A percentile compares a stretch with the other conserved stretches of the same genome.
Conservation (phyloP, 1,284 basidiomycete species). For the Sparassis latifolia region DNA sequence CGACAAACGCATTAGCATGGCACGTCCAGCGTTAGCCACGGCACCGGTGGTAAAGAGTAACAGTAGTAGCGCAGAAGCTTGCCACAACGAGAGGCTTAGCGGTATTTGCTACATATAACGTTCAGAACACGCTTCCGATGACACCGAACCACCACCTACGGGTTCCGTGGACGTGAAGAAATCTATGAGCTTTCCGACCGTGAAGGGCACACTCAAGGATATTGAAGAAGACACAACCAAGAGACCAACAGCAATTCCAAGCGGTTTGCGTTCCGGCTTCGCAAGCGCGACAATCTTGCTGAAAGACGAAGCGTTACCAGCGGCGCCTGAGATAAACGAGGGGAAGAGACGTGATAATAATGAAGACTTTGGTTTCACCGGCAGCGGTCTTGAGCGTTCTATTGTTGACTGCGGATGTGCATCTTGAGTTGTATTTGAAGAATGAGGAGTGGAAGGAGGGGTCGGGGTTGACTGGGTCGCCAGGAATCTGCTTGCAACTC, state of each 20-base stretch:
- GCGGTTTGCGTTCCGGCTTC: constrained; percentile 69
- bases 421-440: not conserved
- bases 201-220: constrained; percentile 87
- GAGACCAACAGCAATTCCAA: constrained; percentile 64
- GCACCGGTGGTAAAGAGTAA: constrained; percentile 86
- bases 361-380: constrained; percentile 27
- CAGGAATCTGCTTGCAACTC: not conserved
- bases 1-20: constrained; percentile 84
- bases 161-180: constrained; percentile 74
- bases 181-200: constrained; percentile 88
- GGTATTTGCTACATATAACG: constrained; percentile 57
- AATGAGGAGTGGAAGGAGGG: not conserved
- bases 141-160: constrained; percentile 36
- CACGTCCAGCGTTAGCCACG: constrained; percentile 80
- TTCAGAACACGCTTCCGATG: constrained; percentile 5
- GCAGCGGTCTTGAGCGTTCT: not conserved
- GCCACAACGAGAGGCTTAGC: constrained; percentile 69
- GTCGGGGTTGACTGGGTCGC: not conserved
- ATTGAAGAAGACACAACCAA: constrained; percentile 70
- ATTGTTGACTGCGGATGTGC: too few relatives aligned
- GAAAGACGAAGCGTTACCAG: constrained; percentile 51
- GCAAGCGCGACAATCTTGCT: constrained; percentile 73
- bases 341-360: constrained; percentile 35
- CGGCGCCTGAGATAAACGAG: constrained; percentile 24
- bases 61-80: constrained; percentile 75